Conservation (phyloP, 1,139 yeast genomes). For the Candida dubliniensis region DNA sequence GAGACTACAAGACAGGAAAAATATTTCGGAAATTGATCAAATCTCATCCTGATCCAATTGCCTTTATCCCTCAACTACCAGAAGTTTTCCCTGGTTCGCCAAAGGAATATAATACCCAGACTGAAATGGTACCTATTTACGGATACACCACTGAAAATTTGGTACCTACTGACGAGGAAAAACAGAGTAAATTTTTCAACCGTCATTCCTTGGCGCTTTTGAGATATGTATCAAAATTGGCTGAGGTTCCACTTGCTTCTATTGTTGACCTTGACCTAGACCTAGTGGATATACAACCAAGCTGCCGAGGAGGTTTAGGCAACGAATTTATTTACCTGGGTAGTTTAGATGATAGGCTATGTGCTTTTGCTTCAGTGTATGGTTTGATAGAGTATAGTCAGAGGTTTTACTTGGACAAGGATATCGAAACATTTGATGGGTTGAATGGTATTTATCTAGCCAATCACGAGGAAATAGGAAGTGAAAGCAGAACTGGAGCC, state of each 20-base stretch:
- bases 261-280: slow-evolving; percentile 61
- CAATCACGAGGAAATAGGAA: slow-evolving; percentile 67
- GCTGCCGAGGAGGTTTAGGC: slow-evolving; percentile 58
- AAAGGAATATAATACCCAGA: slow-evolving; percentile 59
- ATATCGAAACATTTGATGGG: slow-evolving; percentile 27
- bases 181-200: slow-evolving; percentile 58
- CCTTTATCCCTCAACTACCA: slow-evolving; percentile 63
- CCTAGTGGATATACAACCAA: slow-evolving; percentile 63
- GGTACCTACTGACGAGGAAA: slow-evolving; percentile 58
- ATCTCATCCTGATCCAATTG: slow-evolving; percentile 64
- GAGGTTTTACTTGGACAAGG: slow-evolving; percentile 18
- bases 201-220: slow-evolving; percentile 57
- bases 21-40: slow-evolving; percentile 48
- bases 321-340: slow-evolving; percentile 66
- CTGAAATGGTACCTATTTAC: slow-evolving; percentile 61
- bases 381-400: slow-evolving; percentile 46
- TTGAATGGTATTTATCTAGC: slow-evolving; percentile 54
- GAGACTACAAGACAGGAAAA: slow-evolving; percentile 27
- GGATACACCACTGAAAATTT: slow-evolving; percentile 43
- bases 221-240: slow-evolving; percentile 54
- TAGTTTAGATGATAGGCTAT: slow-evolving; percentile 64
- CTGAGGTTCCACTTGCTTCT: slow-evolving; percentile 49
- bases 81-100: slow-evolving; percentile 61
- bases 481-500: slow-evolving; percentile 58
- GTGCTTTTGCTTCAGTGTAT: slow-evolving; percentile 59